A percentile compares a stretch with the other conserved stretches of the same genome.
Conservation (phyloP, 1,284 basidiomycete species). For the Serendipita sp. region DNA sequence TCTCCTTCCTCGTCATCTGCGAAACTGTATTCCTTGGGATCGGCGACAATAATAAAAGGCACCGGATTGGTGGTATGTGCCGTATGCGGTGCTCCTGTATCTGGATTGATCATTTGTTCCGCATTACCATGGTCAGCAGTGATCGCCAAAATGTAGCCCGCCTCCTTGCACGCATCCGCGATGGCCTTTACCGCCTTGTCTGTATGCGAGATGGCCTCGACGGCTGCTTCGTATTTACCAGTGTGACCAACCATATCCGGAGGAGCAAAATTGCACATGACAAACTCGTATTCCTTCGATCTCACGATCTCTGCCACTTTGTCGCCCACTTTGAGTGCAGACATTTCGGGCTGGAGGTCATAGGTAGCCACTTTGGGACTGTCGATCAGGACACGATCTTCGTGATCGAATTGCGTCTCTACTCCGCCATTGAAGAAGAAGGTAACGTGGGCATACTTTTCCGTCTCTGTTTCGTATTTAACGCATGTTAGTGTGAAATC, state of each 20-base stretch:
- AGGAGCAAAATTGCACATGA: slow-evolving; percentile 93
- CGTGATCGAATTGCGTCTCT: slow-evolving; percentile 76
- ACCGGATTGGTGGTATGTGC: slow-evolving; percentile 76
- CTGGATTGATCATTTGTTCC: slow-evolving; percentile 77
- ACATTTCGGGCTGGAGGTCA: slow-evolving; percentile 79
- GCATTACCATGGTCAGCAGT: slow-evolving; percentile 91
- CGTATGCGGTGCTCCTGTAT: slow-evolving; percentile 74
- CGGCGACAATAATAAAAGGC: slow-evolving; percentile 64
- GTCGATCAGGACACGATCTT: slow-evolving; percentile 75
- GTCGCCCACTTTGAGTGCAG: slow-evolving; percentile 70
- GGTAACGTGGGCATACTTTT: slow-evolving; percentile 90
- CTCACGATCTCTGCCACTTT: slow-evolving; percentile 77
- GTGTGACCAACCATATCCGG: slow-evolving; percentile 95
- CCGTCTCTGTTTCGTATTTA: slow-evolving; percentile 45
- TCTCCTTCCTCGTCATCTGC: slow-evolving; percentile 28
- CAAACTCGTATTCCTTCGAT: slow-evolving; percentile 58
- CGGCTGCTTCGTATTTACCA: slow-evolving; percentile 76
- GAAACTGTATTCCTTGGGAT: slow-evolving; percentile 35
- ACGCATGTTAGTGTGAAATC: background rate
- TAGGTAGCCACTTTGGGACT: slow-evolving; percentile 85
- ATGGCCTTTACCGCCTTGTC: slow-evolving; percentile 77
- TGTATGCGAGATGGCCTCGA: slow-evolving; percentile 68
- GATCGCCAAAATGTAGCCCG: slow-evolving; percentile 72
- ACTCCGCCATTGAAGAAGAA: slow-evolving; percentile 95
- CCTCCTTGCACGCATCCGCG: slow-evolving; percentile 69